Percentiles rank a stretch among this genome's conserved stretches.
These are phyloP conservation scores for Volvariella volvacea DNA, from an alignment of 1,284 basidiomycete species.

Conservation along the genomic window DNA sequence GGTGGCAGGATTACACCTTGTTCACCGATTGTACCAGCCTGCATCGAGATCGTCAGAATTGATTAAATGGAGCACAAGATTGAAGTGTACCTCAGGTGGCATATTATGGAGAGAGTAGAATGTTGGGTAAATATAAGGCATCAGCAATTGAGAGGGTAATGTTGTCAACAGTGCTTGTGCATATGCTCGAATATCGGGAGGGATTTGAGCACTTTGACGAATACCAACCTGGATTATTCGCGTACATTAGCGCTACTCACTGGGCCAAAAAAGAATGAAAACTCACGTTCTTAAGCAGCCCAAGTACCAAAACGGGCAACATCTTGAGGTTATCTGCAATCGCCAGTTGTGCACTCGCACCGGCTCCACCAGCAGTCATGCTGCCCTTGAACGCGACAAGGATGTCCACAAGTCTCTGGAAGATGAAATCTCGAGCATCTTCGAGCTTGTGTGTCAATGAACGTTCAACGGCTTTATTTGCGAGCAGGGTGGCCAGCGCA, in stretches of 20 bases:
- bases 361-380: conserved; percentile 90
- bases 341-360: conserved; percentile 91
- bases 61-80: not conserved
- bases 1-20: conserved; percentile 78
- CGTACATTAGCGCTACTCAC: conserved; percentile 1
- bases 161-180: conserved; percentile 91
- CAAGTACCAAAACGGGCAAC: conserved; percentile 86
- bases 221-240: conserved; percentile 66
- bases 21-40: conserved; percentile 80
- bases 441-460: conserved; percentile 88
- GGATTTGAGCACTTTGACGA: conserved; percentile 93
- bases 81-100: conserved; percentile 69
- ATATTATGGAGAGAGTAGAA: conserved; percentile 98
- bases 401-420: conserved; percentile 89
- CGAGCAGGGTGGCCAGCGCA: conserved; percentile 83
- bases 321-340: conserved; percentile 92
- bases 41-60: conserved; percentile 3
- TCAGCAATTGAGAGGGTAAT: conserved; percentile 82
- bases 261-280: not conserved
- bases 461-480: conserved; percentile 97
- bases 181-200: conserved; percentile 93
- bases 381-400: conserved; percentile 92
- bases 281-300: conserved; percentile 88
- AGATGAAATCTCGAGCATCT: conserved; percentile 87
- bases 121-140: conserved; percentile 91